These are phyloP conservation scores for Psidium guajava DNA, from an alignment of 345 rosid species.

Conservation along the genomic window DNA sequence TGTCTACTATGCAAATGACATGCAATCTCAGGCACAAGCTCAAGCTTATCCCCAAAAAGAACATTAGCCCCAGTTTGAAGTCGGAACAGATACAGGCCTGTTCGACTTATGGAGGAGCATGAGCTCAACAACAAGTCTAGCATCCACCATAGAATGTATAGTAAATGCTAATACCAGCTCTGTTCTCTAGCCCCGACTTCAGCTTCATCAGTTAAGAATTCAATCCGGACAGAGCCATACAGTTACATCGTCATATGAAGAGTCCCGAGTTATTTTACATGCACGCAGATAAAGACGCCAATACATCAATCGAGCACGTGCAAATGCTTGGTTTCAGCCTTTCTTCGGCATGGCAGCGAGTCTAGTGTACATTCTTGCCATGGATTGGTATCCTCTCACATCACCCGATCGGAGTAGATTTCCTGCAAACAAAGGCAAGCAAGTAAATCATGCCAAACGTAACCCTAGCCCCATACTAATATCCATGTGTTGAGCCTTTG, in stretches of 20 bases:
- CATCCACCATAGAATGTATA: neutral
- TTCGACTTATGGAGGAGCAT: neutral
- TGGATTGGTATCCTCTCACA: slow-evolving; percentile 81
- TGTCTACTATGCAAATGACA: neutral
- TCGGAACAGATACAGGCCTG: neutral
- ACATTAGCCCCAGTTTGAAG: neutral
- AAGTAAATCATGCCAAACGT: neutral
- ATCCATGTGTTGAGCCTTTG: neutral
- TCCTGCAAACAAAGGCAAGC: slow-evolving; percentile 26
- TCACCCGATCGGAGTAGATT: slow-evolving; percentile 93
- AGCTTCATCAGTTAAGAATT: neutral
- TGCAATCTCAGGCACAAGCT: neutral
- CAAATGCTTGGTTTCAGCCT: slow-evolving; percentile 31
- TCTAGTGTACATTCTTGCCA: slow-evolving; percentile 93
- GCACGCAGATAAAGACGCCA: rapidly evolving
- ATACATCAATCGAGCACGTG: neutral
- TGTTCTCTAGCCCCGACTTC: neutral
- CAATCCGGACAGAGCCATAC: neutral
- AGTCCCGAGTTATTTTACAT: neutral
- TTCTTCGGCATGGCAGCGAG: slow-evolving; percentile 92
- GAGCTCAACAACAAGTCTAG: neutral
- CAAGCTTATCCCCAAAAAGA: neutral
- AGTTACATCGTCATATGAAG: neutral
- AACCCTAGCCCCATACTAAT: neutral
- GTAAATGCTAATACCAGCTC: neutral